Evolutionary conservation across 179 eudicot species (phyloP).

Genomic region (Actinidia chinensis): DNA sequence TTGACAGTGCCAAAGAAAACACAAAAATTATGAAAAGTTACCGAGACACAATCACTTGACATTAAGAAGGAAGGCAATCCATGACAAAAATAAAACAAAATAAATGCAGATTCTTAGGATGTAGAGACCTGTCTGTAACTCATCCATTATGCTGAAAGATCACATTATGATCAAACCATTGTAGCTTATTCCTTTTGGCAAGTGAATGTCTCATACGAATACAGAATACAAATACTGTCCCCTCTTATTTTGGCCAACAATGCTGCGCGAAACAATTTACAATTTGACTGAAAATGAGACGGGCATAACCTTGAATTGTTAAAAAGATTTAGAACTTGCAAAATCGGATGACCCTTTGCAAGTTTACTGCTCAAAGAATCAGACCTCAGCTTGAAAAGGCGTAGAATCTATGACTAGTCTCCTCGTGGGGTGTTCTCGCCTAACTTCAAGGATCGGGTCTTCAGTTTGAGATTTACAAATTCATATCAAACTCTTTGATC

Average conservation of each 20-base stretch:
- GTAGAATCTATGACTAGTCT: neutral
- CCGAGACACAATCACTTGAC: too few species aligned
- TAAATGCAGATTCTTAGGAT: too few species aligned
- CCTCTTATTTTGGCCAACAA: neutral
- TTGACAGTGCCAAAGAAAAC: too few species aligned
- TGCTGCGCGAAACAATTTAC: neutral
- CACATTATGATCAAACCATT: neutral
- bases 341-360: neutral
- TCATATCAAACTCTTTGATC: neutral
- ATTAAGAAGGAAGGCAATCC: too few species aligned
- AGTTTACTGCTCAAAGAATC: neutral
- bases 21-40: too few species aligned
- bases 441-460: neutral
- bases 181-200: neutral
- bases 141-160: too few species aligned
- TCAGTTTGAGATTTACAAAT: neutral
- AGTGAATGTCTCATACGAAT: neutral
- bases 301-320: neutral
- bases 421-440: neutral
- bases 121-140: too few species aligned
- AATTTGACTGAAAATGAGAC: neutral
- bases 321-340: neutral
- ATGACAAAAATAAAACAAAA: too few species aligned
- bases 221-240: neutral
- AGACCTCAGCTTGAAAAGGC: neutral